Base-by-base conservation (phyloP, 148 eudicot genomes). In the Camellia lanceoleosa region DNA sequence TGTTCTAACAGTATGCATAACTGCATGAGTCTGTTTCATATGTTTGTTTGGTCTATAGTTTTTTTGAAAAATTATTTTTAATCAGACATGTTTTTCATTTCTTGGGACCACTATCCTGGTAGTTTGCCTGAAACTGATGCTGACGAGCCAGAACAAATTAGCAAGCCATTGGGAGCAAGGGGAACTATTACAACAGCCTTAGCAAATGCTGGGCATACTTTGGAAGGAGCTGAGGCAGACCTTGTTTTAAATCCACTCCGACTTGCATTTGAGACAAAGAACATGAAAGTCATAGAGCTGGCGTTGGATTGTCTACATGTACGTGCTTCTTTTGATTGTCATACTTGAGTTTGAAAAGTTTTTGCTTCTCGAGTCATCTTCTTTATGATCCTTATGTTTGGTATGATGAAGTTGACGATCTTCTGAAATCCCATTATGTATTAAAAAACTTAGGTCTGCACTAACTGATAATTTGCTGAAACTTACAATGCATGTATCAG, bases 271-370 rank as follows among this genome's bases (percentile, higher is more conserved):
- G 98, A 96, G 88, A 92, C 99, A 20, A 96, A 92, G 87, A 92
- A 90, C 81, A 78, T 83, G 11, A 96, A 93, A 89, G 81, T 96
- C 71, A 59, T 90, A 65, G 99, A 96, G 89, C 89, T 86, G 79
- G 98, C 95, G 51, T 84, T 96, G 89, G 99, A 96, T 87, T 96
- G 99, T 86, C 94, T 96, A 86, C 99, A 96, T 85, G 99, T 96
- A 91, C 63, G 98, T 82, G 65, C 77, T 71, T 79, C 43, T 82
- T 82, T 85, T 73, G 30, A 20, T 75, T 11, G 60, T 18, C 14
- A 11, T 13, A 46, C 4, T 74, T 65, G 42, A 16, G n/a, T 81
- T 71, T 43, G n/a, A 15, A 3, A 68, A 68, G 10, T 75, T 73
- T 30, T n/a, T 10, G 15, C 16, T 75, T 44, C 5, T 14, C 23